Conservation (phyloP, 495 filamentous ascomycete species). For the Durotheca rogersii region DNA sequence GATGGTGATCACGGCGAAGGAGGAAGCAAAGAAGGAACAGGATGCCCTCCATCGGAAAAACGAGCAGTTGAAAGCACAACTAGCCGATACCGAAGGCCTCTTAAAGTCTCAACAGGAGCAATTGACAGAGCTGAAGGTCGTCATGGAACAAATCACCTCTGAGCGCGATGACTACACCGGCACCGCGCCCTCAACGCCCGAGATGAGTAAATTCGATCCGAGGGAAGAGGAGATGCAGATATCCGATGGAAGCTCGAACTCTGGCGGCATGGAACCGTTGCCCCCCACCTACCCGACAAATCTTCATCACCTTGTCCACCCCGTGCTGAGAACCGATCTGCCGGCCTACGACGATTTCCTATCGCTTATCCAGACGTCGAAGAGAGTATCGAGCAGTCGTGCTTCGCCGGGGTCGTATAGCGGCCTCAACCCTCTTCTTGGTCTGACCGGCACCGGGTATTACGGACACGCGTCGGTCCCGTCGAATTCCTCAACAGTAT, state of each 20-base stretch:
- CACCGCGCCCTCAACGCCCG: slow-evolving; percentile 66
- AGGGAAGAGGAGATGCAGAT: slow-evolving; percentile 36
- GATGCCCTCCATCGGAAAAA: slow-evolving; percentile 76
- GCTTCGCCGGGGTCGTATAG: slow-evolving; percentile 69
- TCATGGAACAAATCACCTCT: slow-evolving; percentile 83
- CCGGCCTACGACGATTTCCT: slow-evolving; percentile 81
- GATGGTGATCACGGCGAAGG: slow-evolving; percentile 84
- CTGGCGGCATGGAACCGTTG: slow-evolving; percentile 57
- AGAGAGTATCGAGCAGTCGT: slow-evolving; percentile 55
- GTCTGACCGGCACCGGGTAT: slow-evolving; percentile 47
- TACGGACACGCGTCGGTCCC: slow-evolving; percentile 43
- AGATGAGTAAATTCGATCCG: slow-evolving; percentile 50
- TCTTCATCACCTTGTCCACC: slow-evolving; percentile 77
- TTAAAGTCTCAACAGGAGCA: slow-evolving; percentile 91
- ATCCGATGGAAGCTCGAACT: slow-evolving; percentile 44
- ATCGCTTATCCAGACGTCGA: slow-evolving; percentile 68
- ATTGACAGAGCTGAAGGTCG: slow-evolving; percentile 81
- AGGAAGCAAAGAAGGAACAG: slow-evolving; percentile 63
- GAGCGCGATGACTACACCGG: slow-evolving; percentile 72
- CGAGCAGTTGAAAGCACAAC: slow-evolving; percentile 73
- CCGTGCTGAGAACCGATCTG: slow-evolving; percentile 80
- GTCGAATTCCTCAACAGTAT: slow-evolving; percentile 47
- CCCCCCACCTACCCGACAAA: slow-evolving; percentile 79
- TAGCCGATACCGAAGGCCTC: slow-evolving; percentile 82
- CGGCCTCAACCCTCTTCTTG: slow-evolving; percentile 57